phyloP scores from a whole-genome alignment of 192 early-diverging fungal species.

The Chytriomyces sp. region DNA sequence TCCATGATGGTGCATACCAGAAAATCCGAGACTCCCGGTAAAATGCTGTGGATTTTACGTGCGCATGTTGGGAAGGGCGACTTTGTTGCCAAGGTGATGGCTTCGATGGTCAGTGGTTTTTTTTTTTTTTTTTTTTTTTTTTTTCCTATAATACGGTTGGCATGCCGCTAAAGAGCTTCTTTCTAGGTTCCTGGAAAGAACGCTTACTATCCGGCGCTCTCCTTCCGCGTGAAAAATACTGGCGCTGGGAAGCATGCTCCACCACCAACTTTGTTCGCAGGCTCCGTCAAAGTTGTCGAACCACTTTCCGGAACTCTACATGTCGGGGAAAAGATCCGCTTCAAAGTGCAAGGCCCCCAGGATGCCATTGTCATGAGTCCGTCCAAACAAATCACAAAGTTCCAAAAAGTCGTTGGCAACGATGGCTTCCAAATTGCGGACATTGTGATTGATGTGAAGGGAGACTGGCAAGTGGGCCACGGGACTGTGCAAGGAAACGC shows the following conservation, averaged over 20 bases:
- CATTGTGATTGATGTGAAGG: constrained; percentile 4
- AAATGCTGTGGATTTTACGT: not conserved
- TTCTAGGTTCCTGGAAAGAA: not conserved
- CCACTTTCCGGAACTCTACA: not conserved
- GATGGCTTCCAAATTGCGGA: constrained; percentile 1
- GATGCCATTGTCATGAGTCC: constrained; percentile 18
- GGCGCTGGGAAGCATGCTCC: constrained; percentile 6
- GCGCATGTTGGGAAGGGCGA: constrained; percentile 21
- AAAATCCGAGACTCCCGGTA: not conserved
- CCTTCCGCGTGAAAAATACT: constrained; percentile 28
- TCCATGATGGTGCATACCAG: constrained; percentile 19
- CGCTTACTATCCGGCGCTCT: constrained; percentile 28
- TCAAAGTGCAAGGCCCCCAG: constrained; percentile 22
- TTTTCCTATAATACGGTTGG: not conserved
- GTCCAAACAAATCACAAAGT: constrained; percentile 16
- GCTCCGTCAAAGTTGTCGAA: not conserved
- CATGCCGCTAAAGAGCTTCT: not conserved
- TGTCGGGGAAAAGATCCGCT: constrained; percentile 5
- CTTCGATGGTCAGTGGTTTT: not conserved
- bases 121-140: too few relatives aligned
- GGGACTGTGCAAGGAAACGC: not conserved
- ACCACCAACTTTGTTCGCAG: not conserved
- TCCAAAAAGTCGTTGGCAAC: not conserved
- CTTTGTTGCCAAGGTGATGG: constrained; percentile 25
- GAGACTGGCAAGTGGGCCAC: constrained; percentile 30